phyloP scores from a whole-genome alignment of 169 alveolate genomes.

The Plasmodium vinckei region DNA sequence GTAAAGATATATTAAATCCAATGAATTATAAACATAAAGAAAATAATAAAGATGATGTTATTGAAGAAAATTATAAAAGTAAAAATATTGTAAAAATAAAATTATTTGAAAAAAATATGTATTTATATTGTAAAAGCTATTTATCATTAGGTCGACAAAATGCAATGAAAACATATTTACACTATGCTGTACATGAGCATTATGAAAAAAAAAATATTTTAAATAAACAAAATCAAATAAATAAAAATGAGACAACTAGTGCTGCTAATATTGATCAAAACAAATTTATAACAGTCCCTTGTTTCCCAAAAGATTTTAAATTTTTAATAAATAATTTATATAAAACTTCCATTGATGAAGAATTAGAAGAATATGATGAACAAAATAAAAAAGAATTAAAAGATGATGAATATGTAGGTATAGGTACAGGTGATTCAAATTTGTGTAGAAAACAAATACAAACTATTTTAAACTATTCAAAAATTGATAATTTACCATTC shows the following conservation, averaged over 20 bases:
- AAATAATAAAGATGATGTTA: slow-evolving; percentile 36
- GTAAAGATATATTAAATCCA: slow-evolving; percentile 38
- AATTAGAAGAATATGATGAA: slow-evolving; percentile 47
- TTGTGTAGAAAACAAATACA: slow-evolving; percentile 61
- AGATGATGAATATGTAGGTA: slow-evolving; percentile 46
- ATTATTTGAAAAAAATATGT: slow-evolving; percentile 34
- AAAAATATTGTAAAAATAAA: slow-evolving; percentile 63
- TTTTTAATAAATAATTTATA: slow-evolving; percentile 47
- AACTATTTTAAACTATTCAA: slow-evolving; percentile 21
- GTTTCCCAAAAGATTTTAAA: slow-evolving; percentile 69
- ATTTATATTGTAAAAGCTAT: slow-evolving; percentile 74
- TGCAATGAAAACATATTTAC: slow-evolving; percentile 72
- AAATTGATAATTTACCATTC: slow-evolving; percentile 59
- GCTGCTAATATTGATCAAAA: no score
- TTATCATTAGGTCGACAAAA: slow-evolving; percentile 73
- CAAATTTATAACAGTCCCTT: slow-evolving; percentile 45
- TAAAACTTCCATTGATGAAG: slow-evolving; percentile 74
- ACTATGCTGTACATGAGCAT: slow-evolving; percentile 51
- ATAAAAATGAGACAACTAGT: no score
- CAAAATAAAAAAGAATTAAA: background rate
- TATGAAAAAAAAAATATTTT: slow-evolving; percentile 4
- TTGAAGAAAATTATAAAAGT: slow-evolving; percentile 75
- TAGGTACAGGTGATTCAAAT: slow-evolving; percentile 54
- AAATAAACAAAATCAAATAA: background rate
- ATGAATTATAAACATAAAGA: slow-evolving; percentile 58